Conservation (phyloP, 495 filamentous ascomycete genomes). For the Aspergillus steynii region DNA sequence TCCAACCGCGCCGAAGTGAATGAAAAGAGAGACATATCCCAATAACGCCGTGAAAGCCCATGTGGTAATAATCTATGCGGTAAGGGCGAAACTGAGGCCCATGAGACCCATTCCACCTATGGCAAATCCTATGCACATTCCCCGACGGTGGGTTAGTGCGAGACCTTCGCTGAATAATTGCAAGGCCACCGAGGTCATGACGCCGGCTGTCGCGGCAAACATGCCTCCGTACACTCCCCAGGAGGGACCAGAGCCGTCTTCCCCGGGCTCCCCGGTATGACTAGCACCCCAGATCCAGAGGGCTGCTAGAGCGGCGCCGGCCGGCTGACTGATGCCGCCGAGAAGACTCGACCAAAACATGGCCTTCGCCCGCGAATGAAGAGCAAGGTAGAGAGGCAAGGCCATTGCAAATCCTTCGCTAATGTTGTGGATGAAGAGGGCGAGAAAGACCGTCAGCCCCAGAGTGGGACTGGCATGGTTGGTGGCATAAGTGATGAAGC, state of each 20-base stretch:
- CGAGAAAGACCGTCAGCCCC: slow-evolving; percentile 89
- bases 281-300: slow-evolving; percentile 72
- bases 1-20: neutral
- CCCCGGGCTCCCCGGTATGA: slow-evolving; percentile 44
- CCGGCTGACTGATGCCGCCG: slow-evolving; percentile 82
- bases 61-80: slow-evolving; percentile 38
- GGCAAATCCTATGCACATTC: slow-evolving; percentile 79
- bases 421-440: slow-evolving; percentile 96
- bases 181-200: slow-evolving; percentile 91
- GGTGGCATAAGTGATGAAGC: slow-evolving; percentile 97
- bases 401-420: slow-evolving; percentile 95
- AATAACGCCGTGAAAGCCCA: slow-evolving; percentile 7
- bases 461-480: slow-evolving; percentile 91
- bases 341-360: slow-evolving; percentile 82
- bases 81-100: slow-evolving; percentile 84
- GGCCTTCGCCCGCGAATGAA: slow-evolving; percentile 71
- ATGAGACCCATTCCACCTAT: slow-evolving; percentile 89
- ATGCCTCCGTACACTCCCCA: slow-evolving; percentile 81
- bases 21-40: neutral
- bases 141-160: slow-evolving; percentile 74
- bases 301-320: slow-evolving; percentile 81
- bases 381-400: slow-evolving; percentile 84
- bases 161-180: slow-evolving; percentile 87
- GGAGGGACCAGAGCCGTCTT: slow-evolving; percentile 49
- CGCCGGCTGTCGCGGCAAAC: slow-evolving; percentile 87